A percentile compares a stretch with the other conserved stretches of the same genome.
Conservation (phyloP, 192 early-diverging fungal species). For the Entomortierella beljakovae region DNA sequence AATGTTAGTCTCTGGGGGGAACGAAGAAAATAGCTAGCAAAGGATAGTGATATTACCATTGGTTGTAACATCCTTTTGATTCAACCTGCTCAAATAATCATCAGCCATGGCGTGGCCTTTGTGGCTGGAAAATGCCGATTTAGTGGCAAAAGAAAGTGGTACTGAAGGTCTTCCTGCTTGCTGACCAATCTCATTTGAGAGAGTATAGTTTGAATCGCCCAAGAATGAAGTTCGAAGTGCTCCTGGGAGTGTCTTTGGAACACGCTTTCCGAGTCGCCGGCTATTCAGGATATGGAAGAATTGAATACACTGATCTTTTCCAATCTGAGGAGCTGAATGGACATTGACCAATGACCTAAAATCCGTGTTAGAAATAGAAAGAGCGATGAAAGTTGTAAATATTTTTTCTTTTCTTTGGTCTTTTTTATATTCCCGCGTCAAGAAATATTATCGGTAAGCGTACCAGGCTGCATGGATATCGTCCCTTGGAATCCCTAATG, state of each 20-base stretch:
- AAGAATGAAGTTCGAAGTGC: constrained; percentile 65
- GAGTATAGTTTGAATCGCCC: constrained; percentile 59
- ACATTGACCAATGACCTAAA: constrained; percentile 66
- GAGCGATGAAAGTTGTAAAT: neutral
- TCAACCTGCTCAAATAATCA: constrained; percentile 50
- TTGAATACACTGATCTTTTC: constrained; percentile 66
- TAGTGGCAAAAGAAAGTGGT: constrained; percentile 33
- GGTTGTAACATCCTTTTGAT: constrained; percentile 26
- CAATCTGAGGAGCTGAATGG: constrained; percentile 63
- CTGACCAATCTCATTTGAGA: constrained; percentile 54
- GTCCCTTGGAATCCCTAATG: constrained; percentile 62
- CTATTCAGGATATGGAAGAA: constrained; percentile 70
- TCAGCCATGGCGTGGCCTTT: constrained; percentile 45
- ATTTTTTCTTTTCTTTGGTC: neutral
- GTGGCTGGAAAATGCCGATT: constrained; percentile 49
- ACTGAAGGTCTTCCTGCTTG: constrained; percentile 48
- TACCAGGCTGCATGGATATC: constrained; percentile 68
- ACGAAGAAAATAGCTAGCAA: neutral
- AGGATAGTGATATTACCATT: constrained; percentile 12
- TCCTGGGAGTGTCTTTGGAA: constrained; percentile 61
- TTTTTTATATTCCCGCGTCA: neutral
- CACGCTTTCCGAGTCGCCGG: constrained; percentile 61
- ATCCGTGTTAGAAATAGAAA: neutral
- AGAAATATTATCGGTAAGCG: too few relatives aligned
- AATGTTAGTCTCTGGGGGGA: neutral